Percentiles rank a stretch among this genome's conserved stretches.
These are phyloP conservation scores for Dactylellina parvicollis DNA, from an alignment of 2,329 filamentous ascomycete species.

Conservation along the genomic window DNA sequence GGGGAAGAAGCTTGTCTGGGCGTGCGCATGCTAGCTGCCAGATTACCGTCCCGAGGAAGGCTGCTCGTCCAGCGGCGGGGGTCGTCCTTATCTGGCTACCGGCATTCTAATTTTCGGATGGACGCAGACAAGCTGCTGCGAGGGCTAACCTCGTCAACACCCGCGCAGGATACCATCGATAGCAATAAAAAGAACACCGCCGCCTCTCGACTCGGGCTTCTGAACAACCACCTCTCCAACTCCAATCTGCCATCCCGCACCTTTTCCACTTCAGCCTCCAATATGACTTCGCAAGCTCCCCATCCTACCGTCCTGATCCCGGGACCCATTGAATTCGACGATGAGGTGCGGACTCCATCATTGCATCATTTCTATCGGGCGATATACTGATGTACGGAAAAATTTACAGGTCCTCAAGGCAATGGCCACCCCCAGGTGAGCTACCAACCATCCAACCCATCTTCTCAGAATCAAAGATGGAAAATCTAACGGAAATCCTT, in stretches of 20 bases:
- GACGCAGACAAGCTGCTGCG: neutral
- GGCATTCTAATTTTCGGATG: too few species aligned
- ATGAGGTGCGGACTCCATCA: slow-evolving; percentile 73
- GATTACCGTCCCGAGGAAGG: slow-evolving; percentile 24
- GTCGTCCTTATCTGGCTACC: too few species aligned
- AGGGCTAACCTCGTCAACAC: slow-evolving; percentile 30
- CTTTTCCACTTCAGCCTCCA: slow-evolving; percentile 61
- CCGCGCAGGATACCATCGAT: neutral
- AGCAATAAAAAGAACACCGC: slow-evolving; percentile 11
- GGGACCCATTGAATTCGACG: slow-evolving; percentile 96
- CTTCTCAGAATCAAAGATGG: slow-evolving; percentile 10
- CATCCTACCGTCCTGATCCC: slow-evolving; percentile 88
- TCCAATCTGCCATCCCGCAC: neutral
- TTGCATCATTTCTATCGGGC: too few species aligned
- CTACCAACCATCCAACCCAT: neutral
- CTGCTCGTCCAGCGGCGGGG: too few species aligned
- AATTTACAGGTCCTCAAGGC: slow-evolving; percentile 19
- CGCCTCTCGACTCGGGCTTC: slow-evolving; percentile 25
- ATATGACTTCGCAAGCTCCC: slow-evolving; percentile 59
- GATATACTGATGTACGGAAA: too few species aligned
- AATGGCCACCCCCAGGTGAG: slow-evolving; percentile 36
- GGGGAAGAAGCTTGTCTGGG: neutral
- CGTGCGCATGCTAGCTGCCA: slow-evolving; percentile 19
- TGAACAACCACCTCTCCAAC: slow-evolving; percentile 25
- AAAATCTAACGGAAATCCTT: slow-evolving; percentile 11